Conservation (phyloP, 2,329 filamentous ascomycete species). For the Cercospora brassicicola region DNA sequence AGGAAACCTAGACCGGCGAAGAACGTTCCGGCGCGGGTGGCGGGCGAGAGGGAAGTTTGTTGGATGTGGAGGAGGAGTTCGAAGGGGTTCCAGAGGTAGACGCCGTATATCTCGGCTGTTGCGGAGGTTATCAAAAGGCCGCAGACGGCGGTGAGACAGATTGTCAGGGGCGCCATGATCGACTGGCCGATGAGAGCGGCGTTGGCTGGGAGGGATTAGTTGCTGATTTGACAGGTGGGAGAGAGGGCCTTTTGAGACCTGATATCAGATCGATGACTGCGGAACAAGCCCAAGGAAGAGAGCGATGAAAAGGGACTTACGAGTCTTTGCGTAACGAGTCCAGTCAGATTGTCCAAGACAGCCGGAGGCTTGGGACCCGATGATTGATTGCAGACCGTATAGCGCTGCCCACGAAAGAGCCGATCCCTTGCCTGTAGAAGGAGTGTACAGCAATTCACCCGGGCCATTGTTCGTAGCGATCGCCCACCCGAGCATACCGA, state of each 20-base stretch:
- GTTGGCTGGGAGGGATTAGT: not conserved
- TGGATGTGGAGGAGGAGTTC: slow-evolving; percentile 28
- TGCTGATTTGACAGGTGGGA: not conserved
- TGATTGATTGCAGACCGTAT: slow-evolving; percentile 19
- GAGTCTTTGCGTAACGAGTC: slow-evolving; percentile 29
- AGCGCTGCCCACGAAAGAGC: slow-evolving; percentile 22
- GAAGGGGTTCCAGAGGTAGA: slow-evolving; percentile 33
- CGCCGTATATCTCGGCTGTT: slow-evolving; percentile 27
- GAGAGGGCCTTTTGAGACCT: not conserved
- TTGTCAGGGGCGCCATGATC: slow-evolving; percentile 40
- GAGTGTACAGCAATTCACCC: slow-evolving; percentile 17
- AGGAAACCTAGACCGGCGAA: slow-evolving; percentile 37
- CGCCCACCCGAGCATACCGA: slow-evolving; percentile 21
- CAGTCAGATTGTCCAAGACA: slow-evolving; percentile 26
- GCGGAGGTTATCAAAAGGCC: slow-evolving; percentile 35
- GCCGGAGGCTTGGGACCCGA: slow-evolving; percentile 20
- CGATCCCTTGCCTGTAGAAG: slow-evolving; percentile 17
- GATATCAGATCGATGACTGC: no score
- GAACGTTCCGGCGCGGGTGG: slow-evolving; percentile 34
- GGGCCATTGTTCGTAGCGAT: slow-evolving; percentile 9
- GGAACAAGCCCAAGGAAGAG: not conserved
- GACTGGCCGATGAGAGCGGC: slow-evolving; percentile 23
- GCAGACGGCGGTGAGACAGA: slow-evolving; percentile 19
- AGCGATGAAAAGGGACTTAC: not conserved
- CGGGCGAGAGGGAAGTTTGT: slow-evolving; percentile 25